Evolutionary conservation across 2,329 filamentous ascomycete genomes (phyloP).

Genomic region (Thelonectria rubi): DNA sequence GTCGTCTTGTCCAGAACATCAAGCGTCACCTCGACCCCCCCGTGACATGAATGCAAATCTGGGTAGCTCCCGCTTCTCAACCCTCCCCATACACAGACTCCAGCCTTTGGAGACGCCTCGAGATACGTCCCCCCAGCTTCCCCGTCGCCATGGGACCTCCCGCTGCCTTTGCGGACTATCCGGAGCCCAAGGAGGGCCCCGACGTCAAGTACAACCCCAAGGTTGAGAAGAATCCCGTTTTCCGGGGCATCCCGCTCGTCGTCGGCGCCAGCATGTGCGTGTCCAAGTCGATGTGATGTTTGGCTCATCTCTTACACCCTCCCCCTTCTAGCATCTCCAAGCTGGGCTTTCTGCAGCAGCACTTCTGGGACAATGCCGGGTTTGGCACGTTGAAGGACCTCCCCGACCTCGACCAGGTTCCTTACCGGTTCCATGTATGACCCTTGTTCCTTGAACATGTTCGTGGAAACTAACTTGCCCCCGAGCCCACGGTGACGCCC

Average conservation of each 20-base stretch:
- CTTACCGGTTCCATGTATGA: conserved; percentile 60
- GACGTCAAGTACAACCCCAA: conserved; percentile 48
- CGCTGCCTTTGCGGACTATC: conserved; percentile 55
- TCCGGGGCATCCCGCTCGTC: conserved; percentile 72
- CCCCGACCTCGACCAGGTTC: conserved; percentile 55
- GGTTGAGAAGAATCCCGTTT: conserved; percentile 70
- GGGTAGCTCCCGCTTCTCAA: too few relatives aligned
- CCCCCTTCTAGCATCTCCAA: conserved; percentile 65
- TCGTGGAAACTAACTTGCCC: conserved; percentile 16
- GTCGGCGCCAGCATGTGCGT: conserved; percentile 68
- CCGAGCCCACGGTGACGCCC: conserved; percentile 66
- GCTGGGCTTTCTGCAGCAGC: conserved; percentile 67
- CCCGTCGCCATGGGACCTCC: conserved; percentile 40
- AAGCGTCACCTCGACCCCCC: too few relatives aligned
- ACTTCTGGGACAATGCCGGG: conserved; percentile 75
- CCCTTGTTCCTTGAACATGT: not conserved
- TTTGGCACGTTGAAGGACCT: conserved; percentile 60
- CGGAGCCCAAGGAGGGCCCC: conserved; percentile 48
- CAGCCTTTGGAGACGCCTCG: too few relatives aligned
- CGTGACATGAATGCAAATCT: too few relatives aligned
- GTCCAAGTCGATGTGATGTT: not conserved
- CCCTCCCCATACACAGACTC: too few relatives aligned
- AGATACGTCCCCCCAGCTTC: not conserved
- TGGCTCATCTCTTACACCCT: not conserved
- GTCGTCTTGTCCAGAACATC: too few relatives aligned